Evolutionary conservation across 805 yeast genomes (phyloP), one percentile per base, ranked within the genome.

Genomic region (Danielia oregonensis): DNA sequence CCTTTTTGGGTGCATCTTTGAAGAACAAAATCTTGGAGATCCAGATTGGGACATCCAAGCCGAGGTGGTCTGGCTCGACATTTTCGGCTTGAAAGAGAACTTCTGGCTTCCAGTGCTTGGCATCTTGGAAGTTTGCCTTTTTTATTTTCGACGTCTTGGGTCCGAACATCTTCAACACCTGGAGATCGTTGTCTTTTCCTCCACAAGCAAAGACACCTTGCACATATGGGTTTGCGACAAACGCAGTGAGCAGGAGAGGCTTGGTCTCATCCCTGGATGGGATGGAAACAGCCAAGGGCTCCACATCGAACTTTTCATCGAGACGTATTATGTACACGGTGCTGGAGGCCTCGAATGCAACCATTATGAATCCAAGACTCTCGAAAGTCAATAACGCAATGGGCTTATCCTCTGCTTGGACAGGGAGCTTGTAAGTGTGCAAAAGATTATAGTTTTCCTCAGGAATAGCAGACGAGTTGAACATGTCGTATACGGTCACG

Each of bases 11-110:
- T 15, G 45, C 59, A 4, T 52, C 48, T 7, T 65, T 42, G 21
- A 61, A 58, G 48, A 80, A 76, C 35, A 64, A 55, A 29, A 87
- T 68, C 36, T 72, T 70, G 4, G 79, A 73, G 25, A 86, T 72
- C 85, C 94, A 82, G 8, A 91, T 74, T 4, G 95, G 96, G 5
- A 81, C 93, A 39, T 88, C 72, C 43, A 93, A 62, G 48, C 85
- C 94, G 18, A 91, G 61, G 43, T 73, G 76, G 59, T 83, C 85
- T 48, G 86, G 80, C 40, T 82, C 77, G n/a, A 87, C 95, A 55
- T 87, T 87, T 53, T 84, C 84, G 2, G 83, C 95, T 44, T 73
- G 69, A 71, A 83, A 89, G 4, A 82, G 37, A 4, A 51, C 50
- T 46, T 49, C 48, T 1, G 55, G 44, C 12, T 21, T 35, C 46